Evolutionary conservation across 2,329 filamentous ascomycete species (phyloP), one percentile per base, ranked within the genome.

Genomic region (Dactylonectria macrodidyma): DNA sequence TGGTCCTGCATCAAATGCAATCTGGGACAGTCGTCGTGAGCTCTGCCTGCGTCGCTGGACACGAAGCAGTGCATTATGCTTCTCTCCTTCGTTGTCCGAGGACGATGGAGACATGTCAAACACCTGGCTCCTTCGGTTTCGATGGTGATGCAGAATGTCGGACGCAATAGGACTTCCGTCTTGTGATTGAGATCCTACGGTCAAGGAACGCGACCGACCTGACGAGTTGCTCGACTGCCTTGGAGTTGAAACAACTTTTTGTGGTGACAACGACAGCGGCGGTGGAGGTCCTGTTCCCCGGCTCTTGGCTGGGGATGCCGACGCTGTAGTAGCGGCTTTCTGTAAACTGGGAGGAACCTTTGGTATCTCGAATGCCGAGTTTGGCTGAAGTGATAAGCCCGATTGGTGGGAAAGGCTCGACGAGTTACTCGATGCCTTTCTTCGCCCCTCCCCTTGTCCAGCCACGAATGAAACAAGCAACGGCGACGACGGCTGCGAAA

Each of bases 31-130:
- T 57, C 96, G 90, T 22, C 96, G 88, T n/a, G 95, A 97, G 80
- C 95, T 98, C 79, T 98, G 95, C n/a, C 96, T 91, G 10, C 95
- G 92, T 41, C 95, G 89, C 78, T 99, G 96, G 4, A 99, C 95
- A 59, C 97, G 93, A 50, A 99, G 87, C 11, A 98, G 86, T 1
- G 93, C 95, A 78, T 95, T 97, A 8, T 95, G 93, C 76, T 97
- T 94, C 51, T 95, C 93, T 57, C 97, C 95, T 81, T 99, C 96
- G 67, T 97, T 99, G 78, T 99, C 96, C 0, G 96, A 99, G 0
- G 95, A 98, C 0, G 96, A 98, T 3, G 96, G 96, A 2, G 96
- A 99, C 82, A 98, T 93, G 79, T 98, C 95, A 75, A 98, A 94
- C 2, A 98, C 92, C 76, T 98, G 96, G 78, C 95, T 98, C 74